Evolutionary conservation across 2,329 filamentous ascomycete genomes (phyloP).

Genomic region (Didymellaceae sp.): DNA sequence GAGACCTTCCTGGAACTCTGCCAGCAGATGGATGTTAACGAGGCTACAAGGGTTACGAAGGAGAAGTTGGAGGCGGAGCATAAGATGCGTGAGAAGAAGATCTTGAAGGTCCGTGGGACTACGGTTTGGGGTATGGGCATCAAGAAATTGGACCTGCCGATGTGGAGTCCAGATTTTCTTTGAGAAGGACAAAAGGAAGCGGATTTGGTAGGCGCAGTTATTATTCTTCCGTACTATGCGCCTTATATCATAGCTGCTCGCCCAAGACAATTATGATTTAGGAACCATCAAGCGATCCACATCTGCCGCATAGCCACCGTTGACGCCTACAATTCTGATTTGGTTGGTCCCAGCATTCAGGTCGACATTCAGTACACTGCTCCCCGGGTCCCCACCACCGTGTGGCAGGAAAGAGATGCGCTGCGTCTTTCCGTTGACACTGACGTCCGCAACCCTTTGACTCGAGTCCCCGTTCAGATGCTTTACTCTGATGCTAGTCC

Average conservation of each 20-base stretch:
- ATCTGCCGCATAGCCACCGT: conserved; percentile 58
- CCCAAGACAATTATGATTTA: conserved; percentile 37
- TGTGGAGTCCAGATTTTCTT: not conserved
- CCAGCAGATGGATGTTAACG: not conserved
- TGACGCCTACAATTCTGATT: conserved; percentile 54
- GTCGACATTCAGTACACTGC: conserved; percentile 57
- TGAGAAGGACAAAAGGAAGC: not conserved
- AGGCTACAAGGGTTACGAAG: not conserved
- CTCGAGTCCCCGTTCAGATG: conserved; percentile 63
- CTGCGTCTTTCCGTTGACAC: conserved; percentile 62
- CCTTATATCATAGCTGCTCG: no score
- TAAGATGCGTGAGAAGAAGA: not conserved
- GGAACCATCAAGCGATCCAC: conserved; percentile 64
- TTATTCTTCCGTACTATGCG: not conserved
- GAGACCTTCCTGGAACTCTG: not conserved
- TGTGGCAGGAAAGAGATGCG: conserved; percentile 63
- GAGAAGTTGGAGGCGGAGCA: not conserved
- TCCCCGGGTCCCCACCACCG: conserved; percentile 53
- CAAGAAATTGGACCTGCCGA: not conserved
- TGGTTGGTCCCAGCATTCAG: conserved; percentile 59
- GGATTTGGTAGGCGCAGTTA: not conserved
- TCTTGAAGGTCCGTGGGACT: not conserved
- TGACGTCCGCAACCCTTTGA: conserved; percentile 61
- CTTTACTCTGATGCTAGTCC: conserved; percentile 62
- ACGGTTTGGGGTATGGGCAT: not conserved